Base-by-base conservation (phyloP, 257 asterid genomes). In the Parsonsia alboflavescens region DNA sequence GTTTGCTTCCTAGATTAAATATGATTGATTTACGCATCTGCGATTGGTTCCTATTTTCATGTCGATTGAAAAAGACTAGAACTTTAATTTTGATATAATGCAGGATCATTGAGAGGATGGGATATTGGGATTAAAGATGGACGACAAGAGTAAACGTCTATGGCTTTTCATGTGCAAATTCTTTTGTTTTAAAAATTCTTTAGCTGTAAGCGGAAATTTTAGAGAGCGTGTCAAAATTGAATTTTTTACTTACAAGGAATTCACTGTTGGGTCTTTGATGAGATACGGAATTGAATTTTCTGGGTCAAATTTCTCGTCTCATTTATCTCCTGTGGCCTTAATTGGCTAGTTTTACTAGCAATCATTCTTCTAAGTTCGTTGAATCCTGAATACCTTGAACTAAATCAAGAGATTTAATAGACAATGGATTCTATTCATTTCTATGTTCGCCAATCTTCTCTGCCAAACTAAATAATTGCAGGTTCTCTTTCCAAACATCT, bases 261-360 rank as follows among this genome's bases (percentile, higher is more conserved):
- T 19, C 45, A 39, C 15, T 11, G 49, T 33, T 41, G 19, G 45
- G 75, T 57, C n/a, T 67, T 57, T 41, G 26, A 1, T 70, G 5
- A 42, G 63, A 10, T 17, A 28, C 13, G 59, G 42, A 26, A 24
- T 67, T 44, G 9, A 65, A 21, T 49, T 76, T 80, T 67, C 19
- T 68, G 26, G 57, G 61, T 76, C 78, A 68, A 76, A 71, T 72
- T 80, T 73, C 76, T 75, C 42, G 56, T 21, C 77, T 71, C 26
- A 12, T 16, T 63, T 70, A 8, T 41, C 19, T 24, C 53, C 54
- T 65, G 71, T 19, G 58, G 36, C 67, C 22, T 41, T 44, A n/a
- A 54, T 7, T 52, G 45, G 42, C 2, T 36, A 39, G 50, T 63
- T 67, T 28, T 41, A 28, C 71, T 17, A 63, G 75, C 75, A 48